Conservation (phyloP, 805 yeast genomes). For the Yamadazyma philogaea region DNA sequence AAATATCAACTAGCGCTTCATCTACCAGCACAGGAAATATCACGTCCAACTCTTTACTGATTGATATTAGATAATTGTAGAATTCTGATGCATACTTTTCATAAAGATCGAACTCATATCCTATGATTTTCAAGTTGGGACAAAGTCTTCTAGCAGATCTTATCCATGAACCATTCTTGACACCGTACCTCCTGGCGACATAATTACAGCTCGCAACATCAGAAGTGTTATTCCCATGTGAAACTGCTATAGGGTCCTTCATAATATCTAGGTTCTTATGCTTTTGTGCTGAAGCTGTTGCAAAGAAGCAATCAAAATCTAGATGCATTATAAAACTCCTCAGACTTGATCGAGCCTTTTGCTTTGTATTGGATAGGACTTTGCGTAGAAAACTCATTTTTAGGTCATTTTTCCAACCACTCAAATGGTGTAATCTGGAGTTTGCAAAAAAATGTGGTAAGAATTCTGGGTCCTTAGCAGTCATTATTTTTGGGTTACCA, state of each 20-base stretch:
- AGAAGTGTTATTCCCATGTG: constrained; percentile 58
- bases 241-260: constrained; percentile 57
- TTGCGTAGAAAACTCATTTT: constrained; percentile 54
- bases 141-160: constrained; percentile 61
- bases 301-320: constrained; percentile 94
- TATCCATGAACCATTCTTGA: constrained; percentile 90
- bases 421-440: constrained; percentile 84
- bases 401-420: constrained; percentile 80
- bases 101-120: constrained; percentile 73
- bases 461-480: constrained; percentile 78
- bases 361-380: constrained; percentile 29
- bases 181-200: constrained; percentile 74
- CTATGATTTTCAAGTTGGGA: constrained; percentile 60
- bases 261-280: constrained; percentile 52
- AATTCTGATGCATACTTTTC: constrained; percentile 62
- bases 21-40: constrained; percentile 86
- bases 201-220: constrained; percentile 94
- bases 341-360: background rate
- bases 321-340: constrained; percentile 60
- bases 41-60: constrained; percentile 42
- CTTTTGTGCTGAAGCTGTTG: constrained; percentile 69
- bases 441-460: constrained; percentile 67
- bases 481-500: constrained; percentile 26
- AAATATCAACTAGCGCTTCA: constrained; percentile 78
- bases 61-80: constrained; percentile 53